Evolutionary conservation across 176 grass and related monocot genomes (phyloP).

Genomic region (Cenchrus purpureus): DNA sequence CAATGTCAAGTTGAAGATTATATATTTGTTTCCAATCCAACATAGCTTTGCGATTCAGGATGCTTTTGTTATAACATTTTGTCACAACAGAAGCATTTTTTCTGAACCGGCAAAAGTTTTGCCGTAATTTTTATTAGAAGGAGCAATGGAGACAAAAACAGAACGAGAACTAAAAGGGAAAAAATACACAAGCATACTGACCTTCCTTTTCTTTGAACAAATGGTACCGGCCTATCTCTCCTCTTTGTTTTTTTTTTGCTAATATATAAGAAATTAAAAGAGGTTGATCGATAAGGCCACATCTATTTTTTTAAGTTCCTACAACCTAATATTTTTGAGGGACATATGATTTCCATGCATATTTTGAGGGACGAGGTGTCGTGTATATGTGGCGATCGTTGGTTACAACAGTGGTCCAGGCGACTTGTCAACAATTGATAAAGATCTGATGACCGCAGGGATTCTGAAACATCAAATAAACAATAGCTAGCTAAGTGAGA

Average conservation of each 20-base stretch:
- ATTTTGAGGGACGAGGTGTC: not conserved
- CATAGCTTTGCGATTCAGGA: not conserved
- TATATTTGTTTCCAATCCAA: not conserved
- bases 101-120: no score
- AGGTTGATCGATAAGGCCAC: not conserved
- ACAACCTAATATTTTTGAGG: no score
- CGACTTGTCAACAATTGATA: not conserved
- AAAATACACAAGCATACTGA: no score
- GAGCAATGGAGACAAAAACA: no score
- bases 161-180: no score
- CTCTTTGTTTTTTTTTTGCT: no score
- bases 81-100: not conserved
- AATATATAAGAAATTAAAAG: not conserved
- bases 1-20: not conserved
- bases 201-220: not conserved
- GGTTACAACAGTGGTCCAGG: not conserved
- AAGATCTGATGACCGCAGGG: not conserved
- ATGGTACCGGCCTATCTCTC: not conserved
- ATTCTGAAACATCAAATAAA: constrained; percentile 5
- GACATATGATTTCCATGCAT: not conserved
- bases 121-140: no score
- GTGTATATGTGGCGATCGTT: not conserved
- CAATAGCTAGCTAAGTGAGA: not conserved
- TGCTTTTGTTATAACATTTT: not conserved
- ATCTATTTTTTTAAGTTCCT: no score